Percentiles rank a stretch among this genome's conserved stretches.
phyloP scores from a whole-genome alignment of 345 rosid species.

The Kandelia obovata region DNA sequence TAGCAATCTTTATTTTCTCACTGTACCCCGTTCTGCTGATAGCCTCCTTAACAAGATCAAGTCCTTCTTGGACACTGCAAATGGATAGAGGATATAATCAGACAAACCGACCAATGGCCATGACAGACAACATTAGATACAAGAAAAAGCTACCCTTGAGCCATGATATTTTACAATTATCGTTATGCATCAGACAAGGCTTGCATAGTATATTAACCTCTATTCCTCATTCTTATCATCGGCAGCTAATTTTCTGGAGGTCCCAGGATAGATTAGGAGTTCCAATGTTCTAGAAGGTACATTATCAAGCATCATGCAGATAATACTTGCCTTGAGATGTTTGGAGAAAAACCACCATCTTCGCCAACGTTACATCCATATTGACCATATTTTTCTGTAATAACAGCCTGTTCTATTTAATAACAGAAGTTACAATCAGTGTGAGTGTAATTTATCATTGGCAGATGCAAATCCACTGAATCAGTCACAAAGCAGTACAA shows the following conservation, averaged over 20 bases:
- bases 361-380: constrained; percentile 85
- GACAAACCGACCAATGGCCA: constrained; percentile 5
- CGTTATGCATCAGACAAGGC: neutral
- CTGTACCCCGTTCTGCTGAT: constrained; percentile 76
- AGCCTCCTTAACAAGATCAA: constrained; percentile 92
- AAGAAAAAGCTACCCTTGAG: neutral
- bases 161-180: neutral
- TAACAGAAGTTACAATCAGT: constrained; percentile 32
- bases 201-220: neutral
- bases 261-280: neutral
- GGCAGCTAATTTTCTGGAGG: neutral
- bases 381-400: constrained; percentile 70
- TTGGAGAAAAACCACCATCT: constrained; percentile 95
- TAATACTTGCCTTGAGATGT: constrained; percentile 65
- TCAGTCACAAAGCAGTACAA: neutral
- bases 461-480: constrained; percentile 1
- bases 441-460: constrained; percentile 6
- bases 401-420: constrained; percentile 68
- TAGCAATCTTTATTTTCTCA: constrained; percentile 85
- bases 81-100: constrained; percentile 4
- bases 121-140: neutral
- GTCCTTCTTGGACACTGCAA: constrained; percentile 81
- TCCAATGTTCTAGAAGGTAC: neutral
- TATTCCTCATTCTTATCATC: neutral
- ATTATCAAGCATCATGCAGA: constrained; percentile 20